Evolutionary conservation across 257 asterid species (phyloP).

Genomic region (Ophiorrhiza pumila): DNA sequence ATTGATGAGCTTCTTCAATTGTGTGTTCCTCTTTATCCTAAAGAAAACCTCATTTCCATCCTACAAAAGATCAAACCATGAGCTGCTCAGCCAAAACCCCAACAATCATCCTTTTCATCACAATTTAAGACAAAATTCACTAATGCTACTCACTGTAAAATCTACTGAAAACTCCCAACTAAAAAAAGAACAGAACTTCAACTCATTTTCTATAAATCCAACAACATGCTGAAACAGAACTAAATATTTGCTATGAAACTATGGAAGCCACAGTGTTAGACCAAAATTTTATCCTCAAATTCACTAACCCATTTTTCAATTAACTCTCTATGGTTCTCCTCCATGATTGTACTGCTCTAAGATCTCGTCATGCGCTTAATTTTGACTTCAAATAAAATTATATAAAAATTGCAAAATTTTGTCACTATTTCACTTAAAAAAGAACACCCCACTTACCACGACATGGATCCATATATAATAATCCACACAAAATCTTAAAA

Average conservation of each 20-base stretch:
- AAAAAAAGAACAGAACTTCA: background rate
- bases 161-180: too few species aligned
- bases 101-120: background rate
- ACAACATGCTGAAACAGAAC: background rate
- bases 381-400: background rate
- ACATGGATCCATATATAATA: background rate
- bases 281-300: background rate
- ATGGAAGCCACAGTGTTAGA: background rate
- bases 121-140: too few species aligned
- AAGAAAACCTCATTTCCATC: conserved; percentile 43
- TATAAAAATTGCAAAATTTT: too few species aligned
- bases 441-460: background rate
- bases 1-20: conserved; percentile 41
- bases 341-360: background rate
- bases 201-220: background rate
- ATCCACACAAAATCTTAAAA: background rate
- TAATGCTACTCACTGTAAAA: too few species aligned
- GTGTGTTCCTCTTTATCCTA: conserved; percentile 37
- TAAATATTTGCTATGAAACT: background rate
- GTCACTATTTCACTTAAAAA: background rate
- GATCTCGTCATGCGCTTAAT: background rate
- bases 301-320: background rate
- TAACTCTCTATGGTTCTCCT: too few species aligned
- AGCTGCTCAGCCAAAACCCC: background rate
- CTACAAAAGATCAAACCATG: conserved; percentile 12